Conservation (phyloP, 2,329 filamentous ascomycete genomes). For the Reticulascus tulasneorum region DNA sequence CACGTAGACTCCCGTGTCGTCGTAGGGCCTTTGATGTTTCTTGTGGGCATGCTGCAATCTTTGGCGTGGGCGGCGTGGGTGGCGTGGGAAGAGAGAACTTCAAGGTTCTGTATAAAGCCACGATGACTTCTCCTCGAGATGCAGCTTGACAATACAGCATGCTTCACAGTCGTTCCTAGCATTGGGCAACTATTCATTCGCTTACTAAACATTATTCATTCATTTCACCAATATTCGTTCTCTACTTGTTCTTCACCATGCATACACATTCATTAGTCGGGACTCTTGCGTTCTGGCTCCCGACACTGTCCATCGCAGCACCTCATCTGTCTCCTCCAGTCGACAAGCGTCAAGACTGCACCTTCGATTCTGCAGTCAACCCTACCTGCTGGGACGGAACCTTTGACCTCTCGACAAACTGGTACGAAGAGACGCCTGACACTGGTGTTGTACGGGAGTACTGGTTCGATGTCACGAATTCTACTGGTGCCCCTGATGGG, state of each 20-base stretch:
- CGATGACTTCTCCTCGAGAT: no score
- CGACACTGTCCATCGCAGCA: conserved; percentile 7
- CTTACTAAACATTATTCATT: no score
- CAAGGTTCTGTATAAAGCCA: no score
- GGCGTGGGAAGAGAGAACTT: no score
- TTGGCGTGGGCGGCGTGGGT: no score
- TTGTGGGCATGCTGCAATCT: no score
- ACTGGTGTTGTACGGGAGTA: conserved; percentile 49
- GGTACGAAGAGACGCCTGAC: conserved; percentile 27
- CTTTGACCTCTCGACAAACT: conserved; percentile 11
- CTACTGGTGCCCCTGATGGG: conserved; percentile 42
- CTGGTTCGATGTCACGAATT: conserved; percentile 37
- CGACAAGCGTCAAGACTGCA: conserved; percentile 11
- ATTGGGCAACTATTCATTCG: no score
- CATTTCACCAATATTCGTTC: conserved; percentile 10
- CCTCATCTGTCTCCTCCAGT: conserved; percentile 1
- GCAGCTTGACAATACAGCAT: no score
- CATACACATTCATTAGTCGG: conserved; percentile 10
- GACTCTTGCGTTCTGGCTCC: conserved; percentile 10
- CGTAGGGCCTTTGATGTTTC: no score
- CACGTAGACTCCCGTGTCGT: no score
- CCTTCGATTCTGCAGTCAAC: conserved; percentile 10
- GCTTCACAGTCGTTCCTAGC: no score
- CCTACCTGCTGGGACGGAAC: conserved; percentile 13
- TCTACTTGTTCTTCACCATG: conserved; percentile 4